phyloP scores from a whole-genome alignment of 2,329 filamentous ascomycete species.

The Colletotrichum sp. region DNA sequence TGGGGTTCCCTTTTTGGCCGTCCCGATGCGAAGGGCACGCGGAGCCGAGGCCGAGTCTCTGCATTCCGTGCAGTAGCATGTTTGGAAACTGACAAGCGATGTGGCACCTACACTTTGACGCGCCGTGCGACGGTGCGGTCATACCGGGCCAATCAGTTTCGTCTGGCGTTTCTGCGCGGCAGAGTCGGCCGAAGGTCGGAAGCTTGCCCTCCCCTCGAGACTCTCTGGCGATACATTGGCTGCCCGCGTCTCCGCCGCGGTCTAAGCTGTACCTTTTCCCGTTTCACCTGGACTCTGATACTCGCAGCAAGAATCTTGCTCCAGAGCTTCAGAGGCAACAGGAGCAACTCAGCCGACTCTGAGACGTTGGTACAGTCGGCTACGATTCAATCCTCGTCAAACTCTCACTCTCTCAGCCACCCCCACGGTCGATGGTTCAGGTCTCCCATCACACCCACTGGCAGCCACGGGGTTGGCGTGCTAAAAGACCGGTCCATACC shows the following conservation, averaged over 20 bases:
- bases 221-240: not conserved
- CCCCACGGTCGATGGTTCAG: not conserved
- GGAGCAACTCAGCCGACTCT: not conserved
- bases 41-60: not conserved
- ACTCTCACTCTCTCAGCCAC: not conserved
- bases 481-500: not conserved
- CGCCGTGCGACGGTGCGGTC: not conserved
- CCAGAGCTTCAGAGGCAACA: not conserved
- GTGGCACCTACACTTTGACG: constrained; percentile 12
- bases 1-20: not conserved
- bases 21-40: not conserved
- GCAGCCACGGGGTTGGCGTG: not conserved
- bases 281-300: constrained; percentile 19
- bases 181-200: constrained; percentile 3
- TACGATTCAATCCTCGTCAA: not conserved
- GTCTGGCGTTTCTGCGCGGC: constrained; percentile 6
- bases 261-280: not conserved
- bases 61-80: not conserved
- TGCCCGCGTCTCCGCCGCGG: not conserved
- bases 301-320: not conserved
- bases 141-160: not conserved
- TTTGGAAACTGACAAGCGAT: not conserved
- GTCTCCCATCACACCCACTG: not conserved
- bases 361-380: constrained; percentile 3
- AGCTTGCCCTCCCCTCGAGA: not conserved